Percentiles rank a stretch among this genome's conserved stretches.
Conservation (phyloP, 2,329 filamentous ascomycete species). For the Fusarium pseudonygamai region DNA sequence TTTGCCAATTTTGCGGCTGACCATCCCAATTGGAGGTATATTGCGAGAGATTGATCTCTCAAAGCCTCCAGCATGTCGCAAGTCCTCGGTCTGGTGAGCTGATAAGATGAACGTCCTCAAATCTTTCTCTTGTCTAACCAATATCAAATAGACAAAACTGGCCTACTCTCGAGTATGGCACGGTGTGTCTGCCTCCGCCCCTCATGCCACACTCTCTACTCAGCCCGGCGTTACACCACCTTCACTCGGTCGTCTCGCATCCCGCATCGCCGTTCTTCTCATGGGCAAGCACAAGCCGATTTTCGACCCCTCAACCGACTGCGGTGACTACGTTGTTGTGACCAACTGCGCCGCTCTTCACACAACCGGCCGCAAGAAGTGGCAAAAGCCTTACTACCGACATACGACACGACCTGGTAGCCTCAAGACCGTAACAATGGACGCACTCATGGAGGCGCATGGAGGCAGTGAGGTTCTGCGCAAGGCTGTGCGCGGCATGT, state of each 20-base stretch:
- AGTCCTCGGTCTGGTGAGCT: constrained; percentile 75
- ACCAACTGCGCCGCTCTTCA: constrained; percentile 87
- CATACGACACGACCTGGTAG: constrained; percentile 92
- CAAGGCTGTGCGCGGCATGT: constrained; percentile 94
- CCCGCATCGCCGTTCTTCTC: constrained; percentile 83
- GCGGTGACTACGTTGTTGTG: constrained; percentile 98
- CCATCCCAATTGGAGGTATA: constrained; percentile 15
- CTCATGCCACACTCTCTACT: constrained; percentile 68
- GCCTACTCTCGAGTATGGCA: constrained; percentile 98
- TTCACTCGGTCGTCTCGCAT: constrained; percentile 89
- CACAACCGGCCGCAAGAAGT: constrained; percentile 90
- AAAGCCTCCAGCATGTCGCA: constrained; percentile 72
- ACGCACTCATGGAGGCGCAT: constrained; percentile 91
- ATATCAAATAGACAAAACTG: constrained; percentile 77
- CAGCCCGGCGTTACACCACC: constrained; percentile 70
- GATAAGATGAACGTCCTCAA: constrained; percentile 4
- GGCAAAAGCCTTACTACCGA: constrained; percentile 94
- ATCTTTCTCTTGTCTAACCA: constrained; percentile 21
- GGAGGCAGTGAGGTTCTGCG: constrained; percentile 91
- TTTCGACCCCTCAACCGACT: constrained; percentile 96
- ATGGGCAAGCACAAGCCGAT: constrained; percentile 99
- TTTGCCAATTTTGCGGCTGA: constrained; percentile 16
- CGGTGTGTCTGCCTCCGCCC: constrained; percentile 76
- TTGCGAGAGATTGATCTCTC: constrained; percentile 33
- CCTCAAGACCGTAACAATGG: constrained; percentile 91